phyloP scores from a whole-genome alignment of 2,329 filamentous ascomycete genomes.

The Pseudocercospora fuligena region DNA sequence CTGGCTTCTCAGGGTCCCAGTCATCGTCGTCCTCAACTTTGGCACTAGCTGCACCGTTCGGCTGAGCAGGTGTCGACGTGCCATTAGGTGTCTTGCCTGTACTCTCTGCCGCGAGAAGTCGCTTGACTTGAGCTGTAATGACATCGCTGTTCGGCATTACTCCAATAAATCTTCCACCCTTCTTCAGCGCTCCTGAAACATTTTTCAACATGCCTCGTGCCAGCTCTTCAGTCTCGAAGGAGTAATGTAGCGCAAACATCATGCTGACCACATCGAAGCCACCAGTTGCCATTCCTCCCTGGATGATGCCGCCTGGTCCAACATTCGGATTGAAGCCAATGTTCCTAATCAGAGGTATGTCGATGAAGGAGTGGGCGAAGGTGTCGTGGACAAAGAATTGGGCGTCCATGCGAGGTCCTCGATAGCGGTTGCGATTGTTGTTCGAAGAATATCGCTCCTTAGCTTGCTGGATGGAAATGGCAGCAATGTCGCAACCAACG shows the following conservation, averaged over 20 bases:
- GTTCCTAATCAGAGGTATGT: slow-evolving; percentile 79
- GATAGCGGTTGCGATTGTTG: slow-evolving; percentile 40
- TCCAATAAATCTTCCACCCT: slow-evolving; percentile 91
- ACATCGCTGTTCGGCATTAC: slow-evolving; percentile 97
- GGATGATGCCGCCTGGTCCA: slow-evolving; percentile 63
- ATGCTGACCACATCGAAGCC: slow-evolving; percentile 93
- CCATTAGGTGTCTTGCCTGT: slow-evolving; percentile 44
- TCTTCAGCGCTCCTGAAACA: slow-evolving; percentile 86
- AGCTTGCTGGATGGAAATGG: slow-evolving; percentile 90
- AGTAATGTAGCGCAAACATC: slow-evolving; percentile 99
- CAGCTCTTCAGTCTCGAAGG: slow-evolving; percentile 90
- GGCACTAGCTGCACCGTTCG: slow-evolving; percentile 40
- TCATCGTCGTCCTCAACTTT: slow-evolving; percentile 36
- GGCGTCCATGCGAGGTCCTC: slow-evolving; percentile 65
- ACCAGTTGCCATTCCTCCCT: slow-evolving; percentile 72
- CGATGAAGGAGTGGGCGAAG: slow-evolving; percentile 80
- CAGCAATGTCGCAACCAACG: slow-evolving; percentile 90
- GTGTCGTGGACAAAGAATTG: slow-evolving; percentile 92
- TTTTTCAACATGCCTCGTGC: slow-evolving; percentile 92
- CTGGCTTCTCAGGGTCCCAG: slow-evolving; percentile 49
- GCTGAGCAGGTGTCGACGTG: slow-evolving; percentile 33
- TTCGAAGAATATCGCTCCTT: slow-evolving; percentile 70
- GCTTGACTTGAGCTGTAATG: slow-evolving; percentile 76
- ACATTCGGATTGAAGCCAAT: slow-evolving; percentile 83
- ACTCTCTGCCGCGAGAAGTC: slow-evolving; percentile 67